Evolutionary conservation across 2,329 filamentous ascomycete genomes (phyloP).

Genomic region (Neofusicoccum sp.): DNA sequence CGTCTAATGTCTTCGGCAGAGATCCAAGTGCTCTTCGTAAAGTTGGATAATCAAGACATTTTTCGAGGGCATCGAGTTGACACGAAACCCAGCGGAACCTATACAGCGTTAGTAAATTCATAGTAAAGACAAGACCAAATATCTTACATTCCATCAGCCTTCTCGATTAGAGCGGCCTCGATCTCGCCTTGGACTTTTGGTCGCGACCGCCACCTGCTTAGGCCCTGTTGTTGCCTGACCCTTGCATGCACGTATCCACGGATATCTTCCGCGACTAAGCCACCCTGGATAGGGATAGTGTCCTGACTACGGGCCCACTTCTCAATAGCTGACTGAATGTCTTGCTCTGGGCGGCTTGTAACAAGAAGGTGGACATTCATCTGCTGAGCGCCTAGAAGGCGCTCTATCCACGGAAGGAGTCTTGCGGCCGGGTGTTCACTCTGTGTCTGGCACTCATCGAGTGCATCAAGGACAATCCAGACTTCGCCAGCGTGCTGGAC

Average conservation of each 20-base stretch:
- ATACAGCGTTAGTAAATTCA: background rate
- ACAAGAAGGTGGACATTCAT: constrained; percentile 9
- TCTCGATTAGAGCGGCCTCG: background rate
- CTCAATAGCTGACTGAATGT: background rate
- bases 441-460: constrained; percentile 22
- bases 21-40: constrained; percentile 6
- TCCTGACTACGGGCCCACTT: background rate
- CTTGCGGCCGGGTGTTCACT: background rate
- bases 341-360: background rate
- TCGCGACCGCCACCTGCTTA: background rate
- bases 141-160: background rate
- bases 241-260: background rate
- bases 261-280: background rate
- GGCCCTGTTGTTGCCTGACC: background rate
- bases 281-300: background rate
- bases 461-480: constrained; percentile 24
- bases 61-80: constrained; percentile 20
- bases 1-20: constrained; percentile 18
- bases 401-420: constrained; percentile 19
- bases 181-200: background rate
- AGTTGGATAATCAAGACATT: constrained; percentile 5
- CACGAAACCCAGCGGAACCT: constrained; percentile 25
- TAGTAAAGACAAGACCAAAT: background rate
- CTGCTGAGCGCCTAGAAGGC: too few species aligned
- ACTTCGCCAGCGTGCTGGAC: constrained; percentile 10